Conservation (phyloP, 371 early-diverging fungal species). For the Mucor lusitanicus region DNA sequence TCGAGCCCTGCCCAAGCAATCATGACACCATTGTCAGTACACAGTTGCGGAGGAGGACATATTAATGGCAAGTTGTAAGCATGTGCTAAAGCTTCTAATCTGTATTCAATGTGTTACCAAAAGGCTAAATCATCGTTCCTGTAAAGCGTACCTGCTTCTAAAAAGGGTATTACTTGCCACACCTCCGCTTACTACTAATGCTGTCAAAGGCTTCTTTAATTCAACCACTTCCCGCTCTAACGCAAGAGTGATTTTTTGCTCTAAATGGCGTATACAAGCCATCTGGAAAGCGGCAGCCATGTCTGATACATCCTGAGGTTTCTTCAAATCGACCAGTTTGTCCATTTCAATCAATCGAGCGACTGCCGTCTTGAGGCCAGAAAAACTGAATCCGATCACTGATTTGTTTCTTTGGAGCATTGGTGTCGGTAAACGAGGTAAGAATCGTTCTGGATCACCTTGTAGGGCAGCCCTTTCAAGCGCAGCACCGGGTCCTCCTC, state of each 20-base stretch:
- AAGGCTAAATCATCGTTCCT: neutral
- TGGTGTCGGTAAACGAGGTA: conserved; percentile 62
- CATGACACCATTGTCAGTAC: conserved; percentile 92
- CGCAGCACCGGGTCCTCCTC: conserved; percentile 80
- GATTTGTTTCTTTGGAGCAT: conserved; percentile 61
- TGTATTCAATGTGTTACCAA: conserved; percentile 1
- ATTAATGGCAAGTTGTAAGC: conserved; percentile 55
- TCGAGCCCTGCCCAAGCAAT: conserved; percentile 87
- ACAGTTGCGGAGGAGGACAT: conserved; percentile 77
- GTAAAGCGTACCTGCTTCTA: conserved; percentile 40
- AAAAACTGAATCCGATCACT: conserved; percentile 73
- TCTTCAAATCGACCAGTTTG: conserved; percentile 17
- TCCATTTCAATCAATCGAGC: conserved; percentile 48
- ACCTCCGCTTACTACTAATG: conserved; percentile 83
- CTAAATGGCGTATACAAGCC: conserved; percentile 67
- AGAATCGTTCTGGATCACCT: conserved; percentile 56
- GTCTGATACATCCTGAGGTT: conserved; percentile 55
- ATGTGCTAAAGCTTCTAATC: conserved; percentile 46
- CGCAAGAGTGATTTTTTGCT: conserved; percentile 66
- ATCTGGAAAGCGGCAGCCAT: conserved; percentile 79
- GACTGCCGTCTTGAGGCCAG: conserved; percentile 76
- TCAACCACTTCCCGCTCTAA: conserved; percentile 46
- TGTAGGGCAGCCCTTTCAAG: conserved; percentile 65
- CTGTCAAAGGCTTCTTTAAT: conserved; percentile 45
- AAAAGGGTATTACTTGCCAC: conserved; percentile 76